Base-by-base conservation (phyloP, 768 basidiomycete genomes). In the Suillus brevipes region DNA sequence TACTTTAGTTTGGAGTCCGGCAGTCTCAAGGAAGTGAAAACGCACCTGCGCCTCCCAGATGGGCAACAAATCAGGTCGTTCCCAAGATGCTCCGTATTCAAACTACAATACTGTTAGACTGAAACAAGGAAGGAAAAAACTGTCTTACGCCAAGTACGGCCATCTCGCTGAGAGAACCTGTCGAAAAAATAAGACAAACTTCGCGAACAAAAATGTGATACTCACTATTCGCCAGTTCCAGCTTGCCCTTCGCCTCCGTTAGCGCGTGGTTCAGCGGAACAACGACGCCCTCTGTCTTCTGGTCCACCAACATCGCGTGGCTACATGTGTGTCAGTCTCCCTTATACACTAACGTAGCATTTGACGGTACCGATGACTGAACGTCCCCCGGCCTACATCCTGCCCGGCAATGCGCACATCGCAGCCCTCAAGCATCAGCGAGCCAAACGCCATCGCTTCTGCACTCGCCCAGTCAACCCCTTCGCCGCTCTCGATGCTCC, bases 241-340 rank as follows among this genome's bases (percentile, higher is more conserved):
- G 75, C 70, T 86, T 90, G 37, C 91, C 91, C 10, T 77, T 76
- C 0, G 85, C 83, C 37, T 81, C 79, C 31, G 20, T 43, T 28
- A 92, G 74, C 10, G 80, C 83, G 37, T 89, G 84, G 71, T 97
- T 97, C 63, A 97, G 78, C 0, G 95, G 95, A 0, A 96, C 90
- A 38, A 87, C 75, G 14, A 93, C 90, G 0, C 83, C 81, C 70
- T 97, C 95, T 0, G 88, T 90, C 72, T 85, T 84, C 75, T 97
- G 95, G 72, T 97, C 87, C 1, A 97, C 92, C 23, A 96, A 78
- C 93, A 97, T 95, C 0, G 94, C 94, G 75, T 97, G 95, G 7
- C 87, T 87, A 43, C 0, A 16, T 43, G 16, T 31, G 5, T 28
- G 34, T 23, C 36, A 57, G 42, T 62, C 20, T 10, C n/a, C 7